Evolutionary conservation across 306 rosid species (phyloP), one percentile per base, ranked within the genome.

Genomic region (Sindora glabra): DNA sequence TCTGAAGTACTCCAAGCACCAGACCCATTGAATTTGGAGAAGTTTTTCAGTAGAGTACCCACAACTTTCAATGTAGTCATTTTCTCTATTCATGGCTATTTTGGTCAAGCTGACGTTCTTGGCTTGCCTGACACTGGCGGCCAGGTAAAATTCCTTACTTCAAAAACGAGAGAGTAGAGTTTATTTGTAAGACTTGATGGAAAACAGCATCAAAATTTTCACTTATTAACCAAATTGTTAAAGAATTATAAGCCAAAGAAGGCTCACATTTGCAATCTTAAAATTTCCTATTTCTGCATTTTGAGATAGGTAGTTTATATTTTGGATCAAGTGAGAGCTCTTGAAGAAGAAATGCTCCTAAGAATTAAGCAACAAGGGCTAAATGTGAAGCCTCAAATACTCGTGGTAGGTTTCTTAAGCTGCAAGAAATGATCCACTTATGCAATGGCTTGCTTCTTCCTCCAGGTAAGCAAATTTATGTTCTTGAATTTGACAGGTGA

Each of bases 81-180:
- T 57, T 85, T 90, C 75, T 87, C 96, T 36, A 72, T 90, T 67
- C 97, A 90, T 66, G 97, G 97, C 56, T 90, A 90, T 59, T 90
- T 90, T 74, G 97, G 97, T 18, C 97, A 90, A 80, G 78, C 95
- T 32, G 81, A 81, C 71, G 97, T 91, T 24, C 96, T 91, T 40
- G 97, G 97, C 42, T 74, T 91, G 81, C 96, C 97, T 9, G 97
- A 91, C 72, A 91, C 97, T 0, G 97, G 97, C 37, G 97, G 97
- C 27, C 97, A 91, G 91, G 97, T 91, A 79, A 41, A 59, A 30
- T 7, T 25, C 29, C 16, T 47, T 50, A 23, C 49, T 10, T 36
- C 2, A 1, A 29, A 29, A 1, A 4, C 5, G 1, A 29, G n/a
- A n/a, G n/a, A n/a, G n/a, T n/a, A n/a, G n/a, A n/a, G n/a, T 29